These are phyloP conservation scores for Colletotrichum agaves DNA, from an alignment of 2,329 filamentous ascomycete genomes.

Conservation along the genomic window DNA sequence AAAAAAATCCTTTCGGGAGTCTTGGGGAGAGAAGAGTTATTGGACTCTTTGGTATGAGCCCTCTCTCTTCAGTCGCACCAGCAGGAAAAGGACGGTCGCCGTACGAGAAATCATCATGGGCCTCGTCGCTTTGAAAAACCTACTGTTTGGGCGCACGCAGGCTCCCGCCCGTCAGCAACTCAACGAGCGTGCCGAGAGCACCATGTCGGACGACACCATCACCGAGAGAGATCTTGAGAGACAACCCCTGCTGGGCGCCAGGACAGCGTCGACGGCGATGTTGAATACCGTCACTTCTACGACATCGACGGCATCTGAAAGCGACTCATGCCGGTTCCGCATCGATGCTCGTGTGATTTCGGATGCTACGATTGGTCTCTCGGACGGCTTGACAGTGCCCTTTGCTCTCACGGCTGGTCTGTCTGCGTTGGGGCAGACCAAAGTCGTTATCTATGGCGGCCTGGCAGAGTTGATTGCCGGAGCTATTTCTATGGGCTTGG, in stretches of 20 bases:
- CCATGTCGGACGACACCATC: slow-evolving; percentile 38
- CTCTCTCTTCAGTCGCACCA: background rate
- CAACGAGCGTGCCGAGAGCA: slow-evolving; percentile 26
- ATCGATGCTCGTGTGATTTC: slow-evolving; percentile 40
- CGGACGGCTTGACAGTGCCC: slow-evolving; percentile 82
- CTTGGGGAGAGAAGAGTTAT: background rate
- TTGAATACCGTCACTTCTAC: slow-evolving; percentile 22
- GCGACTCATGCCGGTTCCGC: slow-evolving; percentile 30
- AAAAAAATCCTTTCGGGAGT: background rate
- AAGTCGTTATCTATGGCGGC: slow-evolving; percentile 76
- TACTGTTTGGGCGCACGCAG: slow-evolving; percentile 34
- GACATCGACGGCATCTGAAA: slow-evolving; percentile 18
- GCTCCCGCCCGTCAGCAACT: slow-evolving; percentile 10
- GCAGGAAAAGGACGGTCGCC: background rate
- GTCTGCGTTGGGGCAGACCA: slow-evolving; percentile 71
- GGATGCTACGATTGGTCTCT: slow-evolving; percentile 69
- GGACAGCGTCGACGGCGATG: slow-evolving; percentile 19
- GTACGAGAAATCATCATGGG: slow-evolving; percentile 30
- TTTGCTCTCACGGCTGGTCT: slow-evolving; percentile 83
- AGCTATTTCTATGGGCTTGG: slow-evolving; percentile 81
- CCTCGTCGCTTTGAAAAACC: slow-evolving; percentile 37
- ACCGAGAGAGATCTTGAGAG: slow-evolving; percentile 37
- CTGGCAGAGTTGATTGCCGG: slow-evolving; percentile 81
- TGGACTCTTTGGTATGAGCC: background rate
- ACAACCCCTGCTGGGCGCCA: slow-evolving; percentile 34